phyloP scores from a whole-genome alignment of 129 eudicot genomes.

The Tagetes patula region DNA sequence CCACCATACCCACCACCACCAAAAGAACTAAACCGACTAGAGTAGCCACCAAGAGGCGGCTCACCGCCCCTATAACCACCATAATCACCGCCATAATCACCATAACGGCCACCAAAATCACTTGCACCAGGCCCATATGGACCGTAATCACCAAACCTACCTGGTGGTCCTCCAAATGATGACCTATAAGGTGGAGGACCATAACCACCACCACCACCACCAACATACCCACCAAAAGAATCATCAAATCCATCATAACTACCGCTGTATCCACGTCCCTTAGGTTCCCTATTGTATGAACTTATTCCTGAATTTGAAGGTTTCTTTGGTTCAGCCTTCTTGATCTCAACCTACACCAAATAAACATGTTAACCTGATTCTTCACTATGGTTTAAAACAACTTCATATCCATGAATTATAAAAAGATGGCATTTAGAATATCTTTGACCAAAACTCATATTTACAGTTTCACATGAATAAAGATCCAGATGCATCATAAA shows the following conservation, averaged over 20 bases:
- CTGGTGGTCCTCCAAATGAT: slow-evolving; percentile 52
- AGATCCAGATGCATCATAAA: neutral
- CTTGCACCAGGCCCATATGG: slow-evolving; percentile 48
- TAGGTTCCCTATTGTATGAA: slow-evolving; percentile 79
- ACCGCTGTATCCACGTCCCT: slow-evolving; percentile 69
- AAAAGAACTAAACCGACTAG: slow-evolving; percentile 68
- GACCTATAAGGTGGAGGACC: slow-evolving; percentile 88
- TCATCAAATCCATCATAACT: slow-evolving; percentile 55
- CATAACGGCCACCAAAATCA: slow-evolving; percentile 59
- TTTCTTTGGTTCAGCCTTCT: slow-evolving; percentile 99
- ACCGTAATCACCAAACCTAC: slow-evolving; percentile 71
- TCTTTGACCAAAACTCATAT: slow-evolving; percentile 4
- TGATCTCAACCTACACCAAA: slow-evolving; percentile 99
- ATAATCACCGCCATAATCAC: slow-evolving; percentile 56
- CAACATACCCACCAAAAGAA: slow-evolving; percentile 54
- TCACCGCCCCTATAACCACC: slow-evolving; percentile 67
- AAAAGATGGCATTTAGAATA: neutral
- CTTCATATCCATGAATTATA: slow-evolving; percentile 9
- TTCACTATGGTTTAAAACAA: slow-evolving; percentile 19
- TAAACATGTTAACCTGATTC: slow-evolving; percentile 55
- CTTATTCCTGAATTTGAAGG: slow-evolving; percentile 82
- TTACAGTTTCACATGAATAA: slow-evolving; percentile 6
- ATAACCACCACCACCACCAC: slow-evolving; percentile 59
- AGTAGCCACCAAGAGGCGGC: slow-evolving; percentile 55
- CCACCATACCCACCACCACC: slow-evolving; percentile 63